Percentiles rank a stretch among this genome's conserved stretches.
Evolutionary conservation across 495 filamentous ascomycete species (phyloP).

Genomic region (Chaetomidium leptoderma): DNA sequence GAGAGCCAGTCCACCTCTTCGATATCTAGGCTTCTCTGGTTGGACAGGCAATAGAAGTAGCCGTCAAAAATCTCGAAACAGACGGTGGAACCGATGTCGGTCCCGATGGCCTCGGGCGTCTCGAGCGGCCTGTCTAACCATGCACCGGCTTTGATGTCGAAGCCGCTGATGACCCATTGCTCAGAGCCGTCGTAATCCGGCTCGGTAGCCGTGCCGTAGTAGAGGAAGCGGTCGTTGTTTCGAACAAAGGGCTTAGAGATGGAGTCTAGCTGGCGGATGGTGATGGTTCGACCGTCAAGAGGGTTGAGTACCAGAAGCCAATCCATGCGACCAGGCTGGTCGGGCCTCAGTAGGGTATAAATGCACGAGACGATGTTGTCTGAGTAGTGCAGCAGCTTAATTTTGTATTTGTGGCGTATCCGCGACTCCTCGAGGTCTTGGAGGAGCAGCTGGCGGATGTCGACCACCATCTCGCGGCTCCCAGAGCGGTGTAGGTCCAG

Average conservation of each 20-base stretch:
- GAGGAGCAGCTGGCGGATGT: constrained; percentile 48
- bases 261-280: constrained; percentile 41
- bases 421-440: constrained; percentile 29
- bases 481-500: constrained; percentile 54
- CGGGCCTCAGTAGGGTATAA: constrained; percentile 38
- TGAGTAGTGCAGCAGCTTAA: constrained; percentile 59
- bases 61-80: constrained; percentile 68
- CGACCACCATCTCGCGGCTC: constrained; percentile 54
- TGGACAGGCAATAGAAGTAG: constrained; percentile 71
- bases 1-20: constrained; percentile 67
- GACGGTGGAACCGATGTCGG: constrained; percentile 62
- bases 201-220: constrained; percentile 60
- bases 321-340: constrained; percentile 27
- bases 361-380: constrained; percentile 59
- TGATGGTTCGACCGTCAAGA: constrained; percentile 37
- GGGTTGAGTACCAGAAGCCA: constrained; percentile 61
- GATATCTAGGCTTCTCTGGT: constrained; percentile 57
- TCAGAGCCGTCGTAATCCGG: constrained; percentile 47
- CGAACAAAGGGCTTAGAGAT: constrained; percentile 62
- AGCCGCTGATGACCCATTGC: constrained; percentile 60
- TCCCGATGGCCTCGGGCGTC: constrained; percentile 53
- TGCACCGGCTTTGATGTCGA: constrained; percentile 39
- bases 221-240: constrained; percentile 60
- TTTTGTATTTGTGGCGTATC: constrained; percentile 39
- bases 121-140: constrained; percentile 41